Conservation (phyloP, 2,329 filamentous ascomycete species). For the Fusarium newnesense region DNA sequence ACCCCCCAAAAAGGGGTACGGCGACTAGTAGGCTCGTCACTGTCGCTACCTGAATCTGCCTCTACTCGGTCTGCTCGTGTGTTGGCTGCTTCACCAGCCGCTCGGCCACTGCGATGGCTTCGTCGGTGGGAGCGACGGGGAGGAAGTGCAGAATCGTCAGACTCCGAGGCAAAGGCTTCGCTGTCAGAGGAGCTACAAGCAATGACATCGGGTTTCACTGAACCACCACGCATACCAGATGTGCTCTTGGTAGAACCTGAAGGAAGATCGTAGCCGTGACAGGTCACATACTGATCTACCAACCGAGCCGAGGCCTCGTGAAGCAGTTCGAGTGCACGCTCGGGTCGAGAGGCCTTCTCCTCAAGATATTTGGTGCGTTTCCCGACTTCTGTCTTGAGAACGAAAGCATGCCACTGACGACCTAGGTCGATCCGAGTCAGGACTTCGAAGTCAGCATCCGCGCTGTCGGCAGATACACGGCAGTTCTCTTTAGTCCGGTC, state of each 20-base stretch:
- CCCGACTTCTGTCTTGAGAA: constrained; percentile 41
- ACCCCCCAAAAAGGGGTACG: constrained; percentile 17
- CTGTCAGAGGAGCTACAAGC: constrained; percentile 36
- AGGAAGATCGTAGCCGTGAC: constrained; percentile 48
- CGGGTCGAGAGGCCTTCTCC: constrained; percentile 44
- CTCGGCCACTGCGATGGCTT: constrained; percentile 25
- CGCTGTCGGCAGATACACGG: constrained; percentile 36
- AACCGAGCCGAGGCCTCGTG: constrained; percentile 53
- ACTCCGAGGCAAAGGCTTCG: constrained; percentile 37
- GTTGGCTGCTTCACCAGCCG: constrained; percentile 19
- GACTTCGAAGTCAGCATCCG: constrained; percentile 38
- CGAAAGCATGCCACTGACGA: constrained; percentile 41
- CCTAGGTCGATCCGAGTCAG: constrained; percentile 37
- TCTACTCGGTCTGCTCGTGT: constrained; percentile 14
- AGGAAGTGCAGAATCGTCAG: constrained; percentile 33
- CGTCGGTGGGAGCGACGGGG: constrained; percentile 16
- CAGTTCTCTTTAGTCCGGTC: constrained; percentile 42
- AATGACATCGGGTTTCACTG: constrained; percentile 33
- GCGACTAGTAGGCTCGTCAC: constrained; percentile 7
- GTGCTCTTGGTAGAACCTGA: constrained; percentile 18
- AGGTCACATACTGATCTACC: constrained; percentile 45
- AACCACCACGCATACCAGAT: constrained; percentile 18
- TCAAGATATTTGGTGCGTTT: constrained; percentile 46
- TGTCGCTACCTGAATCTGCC: constrained; percentile 11
- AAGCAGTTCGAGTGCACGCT: constrained; percentile 51